phyloP scores from a whole-genome alignment of 495 filamentous ascomycete species.

The Podospora australis region DNA sequence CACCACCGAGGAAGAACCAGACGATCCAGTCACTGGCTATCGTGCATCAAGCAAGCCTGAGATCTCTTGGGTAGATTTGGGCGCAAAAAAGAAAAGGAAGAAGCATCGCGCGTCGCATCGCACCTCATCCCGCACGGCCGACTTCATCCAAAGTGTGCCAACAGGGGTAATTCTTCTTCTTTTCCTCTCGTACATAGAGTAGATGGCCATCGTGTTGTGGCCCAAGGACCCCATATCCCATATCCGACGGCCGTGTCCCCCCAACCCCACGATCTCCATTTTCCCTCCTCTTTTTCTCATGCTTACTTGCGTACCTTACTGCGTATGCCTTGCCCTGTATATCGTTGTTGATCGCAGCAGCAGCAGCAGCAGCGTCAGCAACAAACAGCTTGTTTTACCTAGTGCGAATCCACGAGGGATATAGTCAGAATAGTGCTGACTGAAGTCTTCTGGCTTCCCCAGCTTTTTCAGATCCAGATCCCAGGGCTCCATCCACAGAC shows the following conservation, averaged over 20 bases:
- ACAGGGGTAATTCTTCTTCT: background rate
- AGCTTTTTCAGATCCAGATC: too few species aligned
- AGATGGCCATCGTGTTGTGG: background rate
- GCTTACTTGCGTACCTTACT: too few species aligned
- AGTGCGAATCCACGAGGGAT: background rate
- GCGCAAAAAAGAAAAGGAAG: conserved; percentile 9
- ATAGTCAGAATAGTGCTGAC: background rate
- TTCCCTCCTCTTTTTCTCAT: conserved; percentile 6
- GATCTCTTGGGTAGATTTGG: conserved; percentile 19
- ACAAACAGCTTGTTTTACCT: background rate
- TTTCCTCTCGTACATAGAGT: background rate
- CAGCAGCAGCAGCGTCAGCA: background rate
- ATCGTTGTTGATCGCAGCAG: background rate
- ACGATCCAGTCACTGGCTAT: conserved; percentile 8
- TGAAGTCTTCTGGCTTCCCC: background rate
- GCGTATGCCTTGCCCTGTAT: too few species aligned
- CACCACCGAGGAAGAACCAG: background rate
- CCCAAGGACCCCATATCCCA: conserved; percentile 8
- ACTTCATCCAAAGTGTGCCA: conserved; percentile 12
- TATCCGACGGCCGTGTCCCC: conserved; percentile 22
- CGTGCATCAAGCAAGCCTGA: conserved; percentile 4
- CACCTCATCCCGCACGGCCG: conserved; percentile 9
- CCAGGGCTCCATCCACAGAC: background rate
- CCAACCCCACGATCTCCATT: conserved; percentile 14
- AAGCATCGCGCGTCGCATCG: background rate